phyloP scores from a whole-genome alignment of 768 basidiomycete genomes.

The Saitozyma sp. region DNA sequence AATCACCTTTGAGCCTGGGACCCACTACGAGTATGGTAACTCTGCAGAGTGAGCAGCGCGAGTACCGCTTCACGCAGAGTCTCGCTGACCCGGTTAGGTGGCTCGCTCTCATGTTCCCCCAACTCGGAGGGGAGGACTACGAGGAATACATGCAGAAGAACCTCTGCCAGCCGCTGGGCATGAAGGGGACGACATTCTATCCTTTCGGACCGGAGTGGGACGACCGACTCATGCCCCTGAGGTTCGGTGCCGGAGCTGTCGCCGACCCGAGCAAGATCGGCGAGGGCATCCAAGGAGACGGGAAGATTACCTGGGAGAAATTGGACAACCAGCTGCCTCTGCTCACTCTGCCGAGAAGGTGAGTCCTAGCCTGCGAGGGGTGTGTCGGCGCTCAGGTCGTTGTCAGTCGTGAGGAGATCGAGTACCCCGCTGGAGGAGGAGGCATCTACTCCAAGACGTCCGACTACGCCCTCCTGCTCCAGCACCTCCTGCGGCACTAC shows the following conservation, averaged over 20 bases:
- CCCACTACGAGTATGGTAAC: slow-evolving; percentile 43
- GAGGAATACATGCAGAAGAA: slow-evolving; percentile 35
- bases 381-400: background rate
- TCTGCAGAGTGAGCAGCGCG: slow-evolving; percentile 19
- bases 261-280: background rate
- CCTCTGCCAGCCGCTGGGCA: slow-evolving; percentile 31
- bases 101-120: slow-evolving; percentile 29
- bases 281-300: background rate
- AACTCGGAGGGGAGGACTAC: slow-evolving; percentile 12
- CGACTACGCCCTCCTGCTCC: slow-evolving; percentile 36
- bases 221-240: slow-evolving; percentile 24
- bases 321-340: slow-evolving; percentile 23
- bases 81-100: slow-evolving; percentile 12
- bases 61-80: background rate
- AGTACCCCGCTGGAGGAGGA: slow-evolving; percentile 46
- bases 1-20: slow-evolving; percentile 28
- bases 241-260: slow-evolving; percentile 15
- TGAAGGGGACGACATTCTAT: slow-evolving; percentile 36
- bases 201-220: slow-evolving; percentile 27
- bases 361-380: background rate
- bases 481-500: slow-evolving; percentile 29
- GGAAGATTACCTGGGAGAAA: slow-evolving; percentile 17
- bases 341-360: slow-evolving; percentile 41
- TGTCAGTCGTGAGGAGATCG: slow-evolving; percentile 30
- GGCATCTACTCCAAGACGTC: slow-evolving; percentile 35